phyloP scores from a whole-genome alignment of 2,329 filamentous ascomycete genomes.

The Gyromitra esculenta region DNA sequence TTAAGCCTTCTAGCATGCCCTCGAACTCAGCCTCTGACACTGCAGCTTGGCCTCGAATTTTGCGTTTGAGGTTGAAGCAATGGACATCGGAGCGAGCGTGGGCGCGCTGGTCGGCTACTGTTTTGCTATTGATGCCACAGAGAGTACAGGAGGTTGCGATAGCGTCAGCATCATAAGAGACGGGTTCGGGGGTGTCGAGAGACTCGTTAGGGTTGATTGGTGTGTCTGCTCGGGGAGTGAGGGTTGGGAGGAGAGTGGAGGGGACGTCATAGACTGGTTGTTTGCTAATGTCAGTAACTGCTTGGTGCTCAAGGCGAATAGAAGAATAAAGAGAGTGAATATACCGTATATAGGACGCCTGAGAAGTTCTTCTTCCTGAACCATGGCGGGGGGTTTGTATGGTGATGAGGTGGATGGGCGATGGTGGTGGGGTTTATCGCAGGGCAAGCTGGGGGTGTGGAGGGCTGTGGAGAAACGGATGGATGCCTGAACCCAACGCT shows the following conservation, averaged over 20 bases:
- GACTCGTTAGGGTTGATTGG: constrained; percentile 57
- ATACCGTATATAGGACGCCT: constrained; percentile 61
- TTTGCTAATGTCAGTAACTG: constrained; percentile 42
- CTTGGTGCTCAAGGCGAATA: constrained; percentile 9
- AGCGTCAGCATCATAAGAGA: constrained; percentile 58
- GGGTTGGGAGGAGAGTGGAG: constrained; percentile 73
- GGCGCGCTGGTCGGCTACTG: constrained; percentile 80
- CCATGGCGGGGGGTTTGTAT: constrained; percentile 40
- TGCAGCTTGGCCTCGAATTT: constrained; percentile 75
- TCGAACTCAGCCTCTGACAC: constrained; percentile 87
- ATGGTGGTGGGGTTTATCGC: constrained; percentile 17
- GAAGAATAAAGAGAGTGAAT: not conserved
- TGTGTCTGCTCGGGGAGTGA: constrained; percentile 69
- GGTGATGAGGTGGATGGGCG: constrained; percentile 7
- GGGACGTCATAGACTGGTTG: constrained; percentile 79
- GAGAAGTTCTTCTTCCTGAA: constrained; percentile 60
- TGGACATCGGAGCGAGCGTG: constrained; percentile 93
- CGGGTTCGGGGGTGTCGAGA: constrained; percentile 56
- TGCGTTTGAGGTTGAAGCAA: constrained; percentile 93
- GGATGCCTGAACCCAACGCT: not conserved
- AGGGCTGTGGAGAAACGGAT: not conserved
- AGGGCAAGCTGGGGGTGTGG: constrained; percentile 6
- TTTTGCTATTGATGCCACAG: constrained; percentile 76
- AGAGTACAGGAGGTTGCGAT: constrained; percentile 79
- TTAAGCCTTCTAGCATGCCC: constrained; percentile 78